Percentiles rank a stretch among this genome's conserved stretches.
phyloP scores from a whole-genome alignment of 768 basidiomycete genomes.

The Boletus insuetus region DNA sequence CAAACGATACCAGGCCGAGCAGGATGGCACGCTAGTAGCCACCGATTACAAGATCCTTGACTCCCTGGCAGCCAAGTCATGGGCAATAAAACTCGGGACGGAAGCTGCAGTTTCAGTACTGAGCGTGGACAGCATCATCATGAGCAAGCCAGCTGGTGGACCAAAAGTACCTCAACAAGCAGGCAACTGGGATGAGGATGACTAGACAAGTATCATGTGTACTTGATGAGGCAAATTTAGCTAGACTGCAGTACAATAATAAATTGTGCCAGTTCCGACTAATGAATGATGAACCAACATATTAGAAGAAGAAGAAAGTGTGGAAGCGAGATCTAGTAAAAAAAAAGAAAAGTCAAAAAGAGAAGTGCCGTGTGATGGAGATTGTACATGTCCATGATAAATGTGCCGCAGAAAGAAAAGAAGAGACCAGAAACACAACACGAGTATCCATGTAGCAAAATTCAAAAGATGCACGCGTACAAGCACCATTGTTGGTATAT shows the following conservation, averaged over 20 bases:
- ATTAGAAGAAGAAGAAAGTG: background rate
- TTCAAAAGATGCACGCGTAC: constrained; percentile 10
- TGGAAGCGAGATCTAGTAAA: background rate
- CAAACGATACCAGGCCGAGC: constrained; percentile 54
- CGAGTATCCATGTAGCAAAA: constrained; percentile 16
- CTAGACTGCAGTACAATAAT: constrained; percentile 29
- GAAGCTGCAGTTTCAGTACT: constrained; percentile 90
- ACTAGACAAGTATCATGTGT: constrained; percentile 34
- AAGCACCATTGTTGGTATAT: constrained; percentile 7
- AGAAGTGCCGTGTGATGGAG: constrained; percentile 9
- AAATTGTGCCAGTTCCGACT: constrained; percentile 23
- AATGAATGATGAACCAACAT: constrained; percentile 14
- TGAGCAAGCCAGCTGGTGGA: constrained; percentile 90
- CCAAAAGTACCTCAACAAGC: constrained; percentile 86
- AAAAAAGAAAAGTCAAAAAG: constrained; percentile 4
- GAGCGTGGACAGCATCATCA: constrained; percentile 96
- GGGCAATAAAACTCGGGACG: constrained; percentile 88
- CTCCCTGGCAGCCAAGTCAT: constrained; percentile 84
- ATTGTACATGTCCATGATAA: constrained; percentile 35
- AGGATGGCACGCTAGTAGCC: constrained; percentile 71
- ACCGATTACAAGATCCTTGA: constrained; percentile 72
- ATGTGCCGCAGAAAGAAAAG: constrained; percentile 16
- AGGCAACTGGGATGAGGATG: constrained; percentile 80
- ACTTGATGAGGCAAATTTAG: constrained; percentile 9
- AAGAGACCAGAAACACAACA: constrained; percentile 24